Base-by-base conservation (phyloP, 129 eudicot genomes). In the Logfia minima region DNA sequence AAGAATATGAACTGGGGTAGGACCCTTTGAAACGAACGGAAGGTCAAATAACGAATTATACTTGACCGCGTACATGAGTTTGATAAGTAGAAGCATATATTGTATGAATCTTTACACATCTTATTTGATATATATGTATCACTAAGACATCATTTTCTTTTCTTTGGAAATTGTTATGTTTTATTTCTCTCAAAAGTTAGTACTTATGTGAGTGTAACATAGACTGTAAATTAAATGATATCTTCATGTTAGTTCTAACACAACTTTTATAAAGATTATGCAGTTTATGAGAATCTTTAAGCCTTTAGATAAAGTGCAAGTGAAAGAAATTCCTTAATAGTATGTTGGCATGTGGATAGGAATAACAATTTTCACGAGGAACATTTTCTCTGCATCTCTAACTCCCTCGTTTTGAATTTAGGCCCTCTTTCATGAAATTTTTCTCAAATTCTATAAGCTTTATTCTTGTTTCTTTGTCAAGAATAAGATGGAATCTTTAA, bases 291-390 rank as follows among this genome's bases (percentile, higher is more conserved):
- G 92, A 82, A 92, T 89, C 90, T 85, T 53, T 67, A 69, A 66
- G 71, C 74, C 91, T 89, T 75, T 84, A 72, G 72, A 79, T 80
- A 89, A 88, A 92, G 88, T 80, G 78, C 59, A 22, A 70, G 53
- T 65, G 75, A 81, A 82, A 84, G 75, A 77, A 78, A 84, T 80
- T 87, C 90, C 84, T 83, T 75, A 62, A 76, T 71, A 83, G 87
- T 84, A 87, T 85, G 88, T 74, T 87, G 87, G 87, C 91, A 81
- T 80, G 88, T 86, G 91, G 88, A 78, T 83, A 80, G 82, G 89
- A 83, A 84, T 85, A 85, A 52, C 71, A 83, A 48, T 14, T 28
- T 13, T 58, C 63, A 21, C 1, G 28, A 58, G 63, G 63, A 58
- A 58, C 28, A 58, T 58, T 58, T 58, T 58, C 63, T 58, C 26